A percentile compares a stretch with the other conserved stretches of the same genome.
Evolutionary conservation across 2,329 filamentous ascomycete species (phyloP).

Genomic region (Aspergillus texensis): DNA sequence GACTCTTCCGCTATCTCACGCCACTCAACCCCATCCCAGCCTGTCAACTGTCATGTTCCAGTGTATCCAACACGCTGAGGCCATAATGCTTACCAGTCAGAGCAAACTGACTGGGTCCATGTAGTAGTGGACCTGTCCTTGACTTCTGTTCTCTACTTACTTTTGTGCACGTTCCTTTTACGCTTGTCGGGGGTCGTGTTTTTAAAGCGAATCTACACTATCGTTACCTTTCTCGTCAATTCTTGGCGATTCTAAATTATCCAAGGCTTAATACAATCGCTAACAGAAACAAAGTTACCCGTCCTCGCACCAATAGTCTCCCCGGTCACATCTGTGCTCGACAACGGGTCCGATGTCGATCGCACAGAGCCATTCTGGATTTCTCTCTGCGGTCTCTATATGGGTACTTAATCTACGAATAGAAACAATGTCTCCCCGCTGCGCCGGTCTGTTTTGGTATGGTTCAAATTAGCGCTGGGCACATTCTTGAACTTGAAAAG

Average conservation of each 20-base stretch:
- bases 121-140: slow-evolving; percentile 9
- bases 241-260: slow-evolving; percentile 7
- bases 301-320: slow-evolving; percentile 31
- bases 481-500: slow-evolving; percentile 24
- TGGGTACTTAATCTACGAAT: slow-evolving; percentile 24
- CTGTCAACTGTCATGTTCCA: slow-evolving; percentile 23
- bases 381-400: slow-evolving; percentile 22
- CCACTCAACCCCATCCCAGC: slow-evolving; percentile 24
- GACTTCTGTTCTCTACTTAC: slow-evolving; percentile 6
- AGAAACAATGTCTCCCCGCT: slow-evolving; percentile 18
- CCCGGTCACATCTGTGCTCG: slow-evolving; percentile 20
- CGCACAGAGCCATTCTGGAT: slow-evolving; percentile 28
- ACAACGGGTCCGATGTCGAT: slow-evolving; percentile 28
- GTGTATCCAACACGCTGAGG: slow-evolving; percentile 6
- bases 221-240: neutral
- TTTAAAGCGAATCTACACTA: neutral
- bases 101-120: slow-evolving; percentile 8
- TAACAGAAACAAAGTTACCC: slow-evolving; percentile 20
- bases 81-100: slow-evolving; percentile 11
- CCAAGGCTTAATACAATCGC: slow-evolving; percentile 12
- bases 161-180: slow-evolving; percentile 12
- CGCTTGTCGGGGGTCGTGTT: neutral
- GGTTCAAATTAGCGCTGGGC: slow-evolving; percentile 20
- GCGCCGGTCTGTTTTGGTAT: slow-evolving; percentile 12
- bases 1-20: slow-evolving; percentile 24